Evolutionary conservation across 2,329 filamentous ascomycete genomes (phyloP), one percentile per base, ranked within the genome.

Genomic region (Gnomoniopsis sp.): DNA sequence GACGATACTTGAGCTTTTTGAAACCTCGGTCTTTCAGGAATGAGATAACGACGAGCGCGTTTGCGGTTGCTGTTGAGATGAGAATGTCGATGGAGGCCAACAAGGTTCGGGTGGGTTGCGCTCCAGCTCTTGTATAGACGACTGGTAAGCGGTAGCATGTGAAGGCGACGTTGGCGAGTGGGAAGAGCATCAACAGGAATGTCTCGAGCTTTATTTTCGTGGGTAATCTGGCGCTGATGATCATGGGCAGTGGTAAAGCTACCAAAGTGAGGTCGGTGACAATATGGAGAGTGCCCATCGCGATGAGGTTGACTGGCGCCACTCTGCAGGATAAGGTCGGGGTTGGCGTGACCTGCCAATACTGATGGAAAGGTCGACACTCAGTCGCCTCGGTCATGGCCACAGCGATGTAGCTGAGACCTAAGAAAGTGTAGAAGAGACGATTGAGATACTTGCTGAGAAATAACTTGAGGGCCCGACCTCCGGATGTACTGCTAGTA

Each of bases 341-440:
- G 38, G 38, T 41, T 15, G 38, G 38, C 38, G n/a, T n/a, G 38
- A 41, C 38, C 14, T 41, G 38, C 38, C 38, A 41, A 41, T 41
- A 41, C 67, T 88, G 82, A 53, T 71, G 63, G 65, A 91, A 88
- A 8, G 90, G 89, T 12, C 81, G 89, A 70, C 95, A 99, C 76
- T 98, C 95, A 49, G 83, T 79, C 55, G 98, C 77, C 49, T 91
- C 91, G 55, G 91, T 88, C 64, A 96, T 86, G 14, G 14, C 38
- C 38, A 41, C 38, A n/a, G 14, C 38, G 6, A 41, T 15, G 38
- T 41, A 41, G 38, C 38, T 41, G 38, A 41, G n/a, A 15, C 14
- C 38, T 15, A 41, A n/a, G 12, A 41, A 15, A 41, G 14, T 15
- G 38, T 41, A 41, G 38, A 41, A 41, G 12, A 41, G 12, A n/a